Percentiles rank a stretch among this genome's conserved stretches.
These are phyloP conservation scores for Geranium rotundifolium DNA, from an alignment of 345 rosid genomes.

Conservation along the genomic window DNA sequence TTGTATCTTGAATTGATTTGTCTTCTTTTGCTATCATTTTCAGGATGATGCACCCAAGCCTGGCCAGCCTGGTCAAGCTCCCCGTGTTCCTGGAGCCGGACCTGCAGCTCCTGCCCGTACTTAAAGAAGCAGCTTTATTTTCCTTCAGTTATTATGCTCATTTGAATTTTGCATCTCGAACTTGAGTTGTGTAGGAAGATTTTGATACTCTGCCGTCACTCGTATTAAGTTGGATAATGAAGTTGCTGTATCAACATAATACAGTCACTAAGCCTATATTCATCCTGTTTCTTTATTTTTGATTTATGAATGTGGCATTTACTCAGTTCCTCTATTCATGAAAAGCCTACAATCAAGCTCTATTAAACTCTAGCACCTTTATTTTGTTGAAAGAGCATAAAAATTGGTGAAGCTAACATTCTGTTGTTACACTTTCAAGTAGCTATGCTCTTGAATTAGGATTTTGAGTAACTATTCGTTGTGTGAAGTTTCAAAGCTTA, in stretches of 20 bases:
- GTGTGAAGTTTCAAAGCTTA: too few relatives aligned
- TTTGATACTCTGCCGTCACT: background rate
- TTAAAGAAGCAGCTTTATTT: slow-evolving; percentile 10
- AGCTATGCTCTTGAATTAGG: too few relatives aligned
- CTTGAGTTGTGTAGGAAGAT: slow-evolving; percentile 8
- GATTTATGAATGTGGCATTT: too few relatives aligned
- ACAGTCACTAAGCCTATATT: background rate
- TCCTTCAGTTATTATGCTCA: slow-evolving; percentile 8
- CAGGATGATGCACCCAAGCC: slow-evolving; percentile 37
- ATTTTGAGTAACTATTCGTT: too few relatives aligned
- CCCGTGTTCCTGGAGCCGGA: slow-evolving; percentile 46
- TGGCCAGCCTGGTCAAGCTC: slow-evolving; percentile 32
- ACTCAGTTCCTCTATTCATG: too few relatives aligned
- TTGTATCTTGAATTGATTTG: background rate
- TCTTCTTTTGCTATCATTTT: background rate
- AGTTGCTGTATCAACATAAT: background rate
- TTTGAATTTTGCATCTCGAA: slow-evolving; percentile 5
- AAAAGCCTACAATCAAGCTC: too few relatives aligned
- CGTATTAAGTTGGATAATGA: background rate
- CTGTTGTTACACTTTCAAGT: too few relatives aligned
- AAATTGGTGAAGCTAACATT: too few relatives aligned
- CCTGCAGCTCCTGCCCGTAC: slow-evolving; percentile 40
- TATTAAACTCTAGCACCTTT: too few relatives aligned
- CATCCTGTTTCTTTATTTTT: background rate
- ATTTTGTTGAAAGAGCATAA: too few relatives aligned